Conservation (phyloP, 768 basidiomycete genomes). For the Arthromyces matolae region DNA sequence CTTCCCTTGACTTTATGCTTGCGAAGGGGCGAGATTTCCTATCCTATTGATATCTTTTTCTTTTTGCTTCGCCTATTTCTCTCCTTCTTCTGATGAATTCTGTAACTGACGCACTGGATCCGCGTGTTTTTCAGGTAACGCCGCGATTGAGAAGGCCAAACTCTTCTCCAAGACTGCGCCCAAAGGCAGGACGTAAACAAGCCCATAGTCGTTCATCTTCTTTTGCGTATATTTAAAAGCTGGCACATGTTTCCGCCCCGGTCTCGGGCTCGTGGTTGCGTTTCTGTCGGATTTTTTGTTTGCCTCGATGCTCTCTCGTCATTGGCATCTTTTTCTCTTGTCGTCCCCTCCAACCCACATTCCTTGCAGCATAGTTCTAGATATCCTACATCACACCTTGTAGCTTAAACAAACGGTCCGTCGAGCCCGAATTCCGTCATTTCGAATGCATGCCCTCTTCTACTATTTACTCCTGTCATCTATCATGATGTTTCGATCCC, state of each 20-base stretch:
- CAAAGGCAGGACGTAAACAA: slow-evolving; percentile 60
- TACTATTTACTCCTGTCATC: not conserved
- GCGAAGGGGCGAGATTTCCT: not conserved
- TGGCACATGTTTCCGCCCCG: slow-evolving; percentile 8
- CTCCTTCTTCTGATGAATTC: slow-evolving; percentile 4
- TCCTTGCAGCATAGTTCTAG: not conserved
- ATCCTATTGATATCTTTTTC: not conserved
- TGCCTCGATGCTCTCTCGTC: not conserved
- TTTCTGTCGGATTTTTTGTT: slow-evolving; percentile 2
- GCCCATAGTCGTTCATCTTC: not conserved
- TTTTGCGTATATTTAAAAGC: not conserved
- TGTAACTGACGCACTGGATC: slow-evolving; percentile 8
- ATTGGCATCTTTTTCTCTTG: not conserved
- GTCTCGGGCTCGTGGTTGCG: slow-evolving; percentile 4
- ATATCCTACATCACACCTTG: not conserved
- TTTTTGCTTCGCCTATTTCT: not conserved
- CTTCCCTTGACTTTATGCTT: too few relatives aligned
- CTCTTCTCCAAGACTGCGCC: slow-evolving; percentile 81
- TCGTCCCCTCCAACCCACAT: not conserved
- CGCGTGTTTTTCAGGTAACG: slow-evolving; percentile 59
- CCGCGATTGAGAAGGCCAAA: slow-evolving; percentile 90
- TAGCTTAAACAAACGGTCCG: not conserved
- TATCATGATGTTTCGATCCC: too few relatives aligned
- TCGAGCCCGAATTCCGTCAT: not conserved
- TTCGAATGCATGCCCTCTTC: slow-evolving; percentile 1